Percentiles rank a stretch among this genome's conserved stretches.
Evolutionary conservation across 768 basidiomycete genomes (phyloP).

Genomic region (Pholiota microspora): DNA sequence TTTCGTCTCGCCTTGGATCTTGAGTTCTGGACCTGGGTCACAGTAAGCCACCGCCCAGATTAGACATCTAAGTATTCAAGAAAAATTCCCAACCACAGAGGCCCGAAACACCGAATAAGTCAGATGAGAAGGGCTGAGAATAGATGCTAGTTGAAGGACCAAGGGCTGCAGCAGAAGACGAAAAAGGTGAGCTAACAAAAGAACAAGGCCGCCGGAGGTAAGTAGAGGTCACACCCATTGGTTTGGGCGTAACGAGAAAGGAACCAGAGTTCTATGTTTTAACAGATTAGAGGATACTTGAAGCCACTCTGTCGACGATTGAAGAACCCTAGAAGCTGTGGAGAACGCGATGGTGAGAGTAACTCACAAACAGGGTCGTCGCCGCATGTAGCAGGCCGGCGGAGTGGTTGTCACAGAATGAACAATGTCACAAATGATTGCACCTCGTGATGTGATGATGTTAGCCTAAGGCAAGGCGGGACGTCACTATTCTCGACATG

Average conservation of each 20-base stretch:
- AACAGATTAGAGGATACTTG: not conserved
- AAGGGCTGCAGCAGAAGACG: not conserved
- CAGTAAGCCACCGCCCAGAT: too few species aligned
- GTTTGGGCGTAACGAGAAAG: too few species aligned
- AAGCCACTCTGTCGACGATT: not conserved
- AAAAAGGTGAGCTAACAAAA: not conserved
- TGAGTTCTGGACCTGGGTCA: too few species aligned
- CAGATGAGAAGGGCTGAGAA: too few species aligned
- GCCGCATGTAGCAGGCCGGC: constrained; percentile 1
- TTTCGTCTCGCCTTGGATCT: not conserved
- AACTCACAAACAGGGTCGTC: not conserved
- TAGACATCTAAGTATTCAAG: too few species aligned
- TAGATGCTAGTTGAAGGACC: not conserved
- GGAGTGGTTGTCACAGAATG: not conserved
- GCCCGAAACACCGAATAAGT: not conserved
- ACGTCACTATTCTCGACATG: too few species aligned
- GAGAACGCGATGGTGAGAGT: not conserved
- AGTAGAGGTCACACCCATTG: not conserved
- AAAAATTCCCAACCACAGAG: too few species aligned
- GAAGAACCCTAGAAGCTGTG: not conserved
- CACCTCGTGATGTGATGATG: not conserved
- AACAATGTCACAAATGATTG: not conserved
- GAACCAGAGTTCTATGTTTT: not conserved
- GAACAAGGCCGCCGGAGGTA: not conserved
- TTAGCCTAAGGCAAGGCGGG: not conserved